Percentiles rank a stretch among this genome's conserved stretches.
Conservation (phyloP, 441 rosid species). For the Gossypium aridum region DNA sequence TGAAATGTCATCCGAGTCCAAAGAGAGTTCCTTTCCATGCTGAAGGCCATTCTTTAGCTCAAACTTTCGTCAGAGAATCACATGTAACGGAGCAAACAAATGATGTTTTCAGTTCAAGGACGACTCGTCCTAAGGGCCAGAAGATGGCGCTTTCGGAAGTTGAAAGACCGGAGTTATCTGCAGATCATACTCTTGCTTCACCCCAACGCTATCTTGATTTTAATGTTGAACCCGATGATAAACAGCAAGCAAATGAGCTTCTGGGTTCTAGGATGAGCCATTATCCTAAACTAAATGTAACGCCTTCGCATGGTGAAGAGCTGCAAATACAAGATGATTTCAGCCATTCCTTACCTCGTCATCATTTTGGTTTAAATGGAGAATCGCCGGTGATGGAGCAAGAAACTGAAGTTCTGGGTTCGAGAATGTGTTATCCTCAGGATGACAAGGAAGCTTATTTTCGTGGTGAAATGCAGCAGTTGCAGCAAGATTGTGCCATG, state of each 20-base stretch:
- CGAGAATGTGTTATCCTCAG: conserved; percentile 5
- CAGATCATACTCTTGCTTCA: neutral
- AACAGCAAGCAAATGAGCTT: neutral
- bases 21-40: neutral
- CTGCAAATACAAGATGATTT: neutral
- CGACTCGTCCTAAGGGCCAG: neutral
- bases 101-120: conserved; percentile 8
- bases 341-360: neutral
- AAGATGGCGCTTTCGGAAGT: conserved; percentile 1
- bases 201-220: neutral
- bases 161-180: conserved; percentile 5
- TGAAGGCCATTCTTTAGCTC: neutral
- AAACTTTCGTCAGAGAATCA: neutral
- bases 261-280: neutral
- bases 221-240: neutral
- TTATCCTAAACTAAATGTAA: neutral
- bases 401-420: conserved; percentile 14
- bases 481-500: conserved; percentile 9
- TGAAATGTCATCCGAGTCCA: neutral
- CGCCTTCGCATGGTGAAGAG: neutral
- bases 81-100: conserved; percentile 11
- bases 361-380: neutral
- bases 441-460: conserved; percentile 10
- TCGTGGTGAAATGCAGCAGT: conserved; percentile 9
- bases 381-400: conserved; percentile 7